Percentiles rank a stretch among this genome's conserved stretches.
Conservation (phyloP, 345 rosid species). For the Barbarea vulgaris region DNA sequence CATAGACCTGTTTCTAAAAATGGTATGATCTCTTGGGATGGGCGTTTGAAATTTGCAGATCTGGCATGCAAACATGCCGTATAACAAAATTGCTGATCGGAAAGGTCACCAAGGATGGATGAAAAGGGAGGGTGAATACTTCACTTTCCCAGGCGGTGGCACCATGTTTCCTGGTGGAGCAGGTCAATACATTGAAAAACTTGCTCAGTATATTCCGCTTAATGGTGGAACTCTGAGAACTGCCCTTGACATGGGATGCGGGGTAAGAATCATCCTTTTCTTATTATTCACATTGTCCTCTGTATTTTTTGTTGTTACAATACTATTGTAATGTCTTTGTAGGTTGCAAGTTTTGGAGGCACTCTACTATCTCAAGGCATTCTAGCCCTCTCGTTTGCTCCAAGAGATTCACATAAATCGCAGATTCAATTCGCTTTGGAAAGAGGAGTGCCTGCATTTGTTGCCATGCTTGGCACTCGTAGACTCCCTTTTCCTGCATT, state of each 20-base stretch:
- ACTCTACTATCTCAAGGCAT: slow-evolving; percentile 72
- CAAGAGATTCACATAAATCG: slow-evolving; percentile 96
- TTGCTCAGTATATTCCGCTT: slow-evolving; percentile 78
- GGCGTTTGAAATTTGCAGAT: slow-evolving; percentile 46
- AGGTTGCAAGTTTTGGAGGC: slow-evolving; percentile 99
- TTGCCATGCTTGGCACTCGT: slow-evolving; percentile 98
- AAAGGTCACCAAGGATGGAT: slow-evolving; percentile 99
- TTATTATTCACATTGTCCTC: background rate
- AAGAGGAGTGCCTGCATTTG: slow-evolving; percentile 97
- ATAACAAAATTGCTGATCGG: slow-evolving; percentile 91
- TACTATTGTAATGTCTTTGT: slow-evolving; percentile 20
- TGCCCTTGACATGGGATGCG: slow-evolving; percentile 99
- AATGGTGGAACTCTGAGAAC: slow-evolving; percentile 74
- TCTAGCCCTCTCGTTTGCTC: slow-evolving; percentile 83
- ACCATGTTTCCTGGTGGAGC: slow-evolving; percentile 99
- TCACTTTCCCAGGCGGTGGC: slow-evolving; percentile 97
- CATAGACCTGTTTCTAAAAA: background rate
- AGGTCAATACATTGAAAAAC: slow-evolving; percentile 79
- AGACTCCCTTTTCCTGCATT: slow-evolving; percentile 95
- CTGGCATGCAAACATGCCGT: slow-evolving; percentile 98
- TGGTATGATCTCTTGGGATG: background rate
- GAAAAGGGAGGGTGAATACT: slow-evolving; percentile 82
- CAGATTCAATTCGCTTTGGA: slow-evolving; percentile 97
- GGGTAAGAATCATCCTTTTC: slow-evolving; percentile 49
- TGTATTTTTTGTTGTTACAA: background rate